Percentiles rank a stretch among this genome's conserved stretches.
These are phyloP conservation scores for Ustilago xerochloae DNA, from an alignment of 1,284 basidiomycete species.

Conservation along the genomic window DNA sequence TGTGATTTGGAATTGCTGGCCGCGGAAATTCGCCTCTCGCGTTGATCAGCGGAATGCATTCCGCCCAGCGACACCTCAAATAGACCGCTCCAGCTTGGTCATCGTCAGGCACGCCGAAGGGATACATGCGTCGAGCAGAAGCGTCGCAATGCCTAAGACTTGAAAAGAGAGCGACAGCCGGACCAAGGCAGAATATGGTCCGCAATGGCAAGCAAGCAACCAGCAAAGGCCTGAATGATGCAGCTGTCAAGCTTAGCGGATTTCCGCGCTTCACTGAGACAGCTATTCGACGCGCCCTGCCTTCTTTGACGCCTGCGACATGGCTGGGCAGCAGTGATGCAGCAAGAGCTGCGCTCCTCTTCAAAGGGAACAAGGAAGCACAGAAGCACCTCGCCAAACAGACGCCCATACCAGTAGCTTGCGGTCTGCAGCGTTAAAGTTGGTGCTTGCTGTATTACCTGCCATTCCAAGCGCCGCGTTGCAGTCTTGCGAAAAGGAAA, in stretches of 20 bases:
- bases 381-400: no score
- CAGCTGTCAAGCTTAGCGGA: slow-evolving; percentile 13
- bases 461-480: no score
- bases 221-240: neutral
- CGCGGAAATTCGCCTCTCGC: neutral
- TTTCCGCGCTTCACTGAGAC: slow-evolving; percentile 21
- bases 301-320: neutral
- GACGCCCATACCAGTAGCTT: no score
- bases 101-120: neutral
- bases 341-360: no score
- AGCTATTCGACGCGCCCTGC: slow-evolving; percentile 1
- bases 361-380: no score
- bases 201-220: neutral
- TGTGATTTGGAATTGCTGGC: slow-evolving; percentile 1
- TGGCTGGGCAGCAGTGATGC: slow-evolving; percentile 3
- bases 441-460: no score
- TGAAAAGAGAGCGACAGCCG: no score
- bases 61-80: neutral
- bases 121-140: no score
- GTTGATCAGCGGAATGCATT: neutral
- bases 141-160: no score
- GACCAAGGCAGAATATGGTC: neutral
- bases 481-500: no score
- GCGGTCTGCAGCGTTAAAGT: no score
- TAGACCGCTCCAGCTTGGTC: neutral